Percentiles rank a stretch among this genome's conserved stretches.
phyloP scores from a whole-genome alignment of 352 stramenopile genomes.

The Globisporangium abappressorium region DNA sequence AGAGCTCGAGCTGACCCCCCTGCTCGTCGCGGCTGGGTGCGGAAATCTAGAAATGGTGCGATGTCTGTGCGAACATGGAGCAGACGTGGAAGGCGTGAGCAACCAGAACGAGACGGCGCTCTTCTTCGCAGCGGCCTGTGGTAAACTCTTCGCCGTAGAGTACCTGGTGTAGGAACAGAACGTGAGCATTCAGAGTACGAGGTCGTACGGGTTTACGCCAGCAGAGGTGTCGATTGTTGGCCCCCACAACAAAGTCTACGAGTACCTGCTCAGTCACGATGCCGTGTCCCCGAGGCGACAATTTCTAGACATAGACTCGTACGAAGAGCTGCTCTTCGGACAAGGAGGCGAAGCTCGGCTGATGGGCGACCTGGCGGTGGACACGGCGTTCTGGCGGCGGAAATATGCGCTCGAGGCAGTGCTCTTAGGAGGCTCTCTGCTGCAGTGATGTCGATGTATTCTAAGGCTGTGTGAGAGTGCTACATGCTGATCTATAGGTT shows the following conservation, averaged over 20 bases:
- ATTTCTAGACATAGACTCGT: not conserved
- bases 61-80: not conserved
- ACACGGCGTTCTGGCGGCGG: not conserved
- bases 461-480: not conserved
- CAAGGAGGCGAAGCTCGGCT: not conserved
- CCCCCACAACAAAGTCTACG: not conserved
- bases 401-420: not conserved
- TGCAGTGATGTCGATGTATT: not conserved
- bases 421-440: not conserved
- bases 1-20: not conserved
- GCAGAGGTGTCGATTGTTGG: not conserved
- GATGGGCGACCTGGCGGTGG: not conserved
- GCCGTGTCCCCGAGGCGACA: not conserved
- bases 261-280: not conserved
- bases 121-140: constrained; percentile 3
- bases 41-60: not conserved
- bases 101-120: constrained; percentile 7
- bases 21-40: not conserved
- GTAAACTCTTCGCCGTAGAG: not conserved
- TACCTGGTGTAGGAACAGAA: not conserved
- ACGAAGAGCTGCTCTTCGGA: not conserved
- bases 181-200: not conserved
- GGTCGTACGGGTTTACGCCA: not conserved
- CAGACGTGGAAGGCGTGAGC: not conserved
- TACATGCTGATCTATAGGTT: no score